Conservation (phyloP, 441 rosid species). For the Erysimum cheiri region DNA sequence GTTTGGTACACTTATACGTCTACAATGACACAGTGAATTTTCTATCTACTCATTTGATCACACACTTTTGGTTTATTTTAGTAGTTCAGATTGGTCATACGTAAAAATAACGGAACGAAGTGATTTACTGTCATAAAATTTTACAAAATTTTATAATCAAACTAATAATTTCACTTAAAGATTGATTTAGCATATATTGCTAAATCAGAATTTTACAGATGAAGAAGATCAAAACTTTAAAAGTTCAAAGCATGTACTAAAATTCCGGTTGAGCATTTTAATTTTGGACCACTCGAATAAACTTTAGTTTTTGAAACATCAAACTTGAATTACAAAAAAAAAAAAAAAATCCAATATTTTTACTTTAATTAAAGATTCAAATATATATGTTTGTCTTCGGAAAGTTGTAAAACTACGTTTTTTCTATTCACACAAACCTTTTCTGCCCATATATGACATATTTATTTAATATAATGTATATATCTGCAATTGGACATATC, state of each 20-base stretch:
- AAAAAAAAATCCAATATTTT: not conserved
- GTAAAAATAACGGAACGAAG: too few relatives aligned
- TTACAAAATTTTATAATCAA: too few relatives aligned
- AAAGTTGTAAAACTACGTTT: conserved; percentile 31
- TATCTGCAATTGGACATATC: conserved; percentile 27
- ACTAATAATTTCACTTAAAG: too few relatives aligned
- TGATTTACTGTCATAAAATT: too few relatives aligned
- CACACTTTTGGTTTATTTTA: too few relatives aligned
- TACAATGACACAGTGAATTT: too few relatives aligned
- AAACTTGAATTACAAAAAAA: not conserved
- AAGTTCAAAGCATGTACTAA: not conserved
- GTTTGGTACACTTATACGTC: too few relatives aligned
- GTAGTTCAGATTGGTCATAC: too few relatives aligned
- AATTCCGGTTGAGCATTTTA: not conserved
- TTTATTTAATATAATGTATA: not conserved
- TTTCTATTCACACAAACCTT: conserved; percentile 20
- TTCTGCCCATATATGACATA: conserved; percentile 27
- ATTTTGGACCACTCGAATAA: not conserved
- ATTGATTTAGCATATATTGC: not conserved
- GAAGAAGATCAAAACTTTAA: not conserved
- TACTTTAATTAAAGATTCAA: conserved; percentile 16
- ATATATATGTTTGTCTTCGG: conserved; percentile 29
- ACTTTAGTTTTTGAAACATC: not conserved
- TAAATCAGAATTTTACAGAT: not conserved
- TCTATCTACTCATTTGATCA: too few relatives aligned